Evolutionary conservation across 805 yeast genomes (phyloP).

Genomic region (Pichia membranifaciens): DNA sequence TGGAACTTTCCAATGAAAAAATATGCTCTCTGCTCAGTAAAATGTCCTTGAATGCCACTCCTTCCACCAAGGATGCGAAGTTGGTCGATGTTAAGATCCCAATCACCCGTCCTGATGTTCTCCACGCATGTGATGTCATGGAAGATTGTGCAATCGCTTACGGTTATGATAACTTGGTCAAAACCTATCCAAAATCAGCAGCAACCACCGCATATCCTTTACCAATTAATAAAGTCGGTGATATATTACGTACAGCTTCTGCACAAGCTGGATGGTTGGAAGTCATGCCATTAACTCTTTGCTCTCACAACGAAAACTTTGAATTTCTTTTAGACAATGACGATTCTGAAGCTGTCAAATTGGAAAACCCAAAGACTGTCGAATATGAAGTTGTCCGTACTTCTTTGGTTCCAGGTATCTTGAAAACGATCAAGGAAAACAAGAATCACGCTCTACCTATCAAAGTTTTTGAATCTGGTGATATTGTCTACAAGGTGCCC

Average conservation of each 20-base stretch:
- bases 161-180: conserved; percentile 84
- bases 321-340: conserved; percentile 71
- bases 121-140: conserved; percentile 97
- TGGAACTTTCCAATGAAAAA: conserved; percentile 61
- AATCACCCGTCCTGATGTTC: conserved; percentile 89
- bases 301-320: conserved; percentile 97
- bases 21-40: conserved; percentile 63
- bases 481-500: conserved; percentile 79
- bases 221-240: conserved; percentile 86
- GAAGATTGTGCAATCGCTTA: conserved; percentile 97
- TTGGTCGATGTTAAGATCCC: conserved; percentile 70
- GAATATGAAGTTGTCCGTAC: conserved; percentile 99
- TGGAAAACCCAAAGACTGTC: conserved; percentile 92
- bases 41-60: conserved; percentile 71
- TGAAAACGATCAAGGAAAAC: conserved; percentile 93
- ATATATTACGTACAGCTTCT: conserved; percentile 82
- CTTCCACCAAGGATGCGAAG: conserved; percentile 41
- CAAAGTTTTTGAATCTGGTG: conserved; percentile 92
- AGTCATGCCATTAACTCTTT: conserved; percentile 89
- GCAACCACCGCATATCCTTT: conserved; percentile 81
- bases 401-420: conserved; percentile 84
- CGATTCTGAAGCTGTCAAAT: conserved; percentile 71
- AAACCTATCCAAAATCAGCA: conserved; percentile 70
- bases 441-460: conserved; percentile 94
- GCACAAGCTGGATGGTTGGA: conserved; percentile 96